These are phyloP conservation scores for Phytophthora pistaciae DNA, from an alignment of 352 stramenopile species.

Conservation along the genomic window DNA sequence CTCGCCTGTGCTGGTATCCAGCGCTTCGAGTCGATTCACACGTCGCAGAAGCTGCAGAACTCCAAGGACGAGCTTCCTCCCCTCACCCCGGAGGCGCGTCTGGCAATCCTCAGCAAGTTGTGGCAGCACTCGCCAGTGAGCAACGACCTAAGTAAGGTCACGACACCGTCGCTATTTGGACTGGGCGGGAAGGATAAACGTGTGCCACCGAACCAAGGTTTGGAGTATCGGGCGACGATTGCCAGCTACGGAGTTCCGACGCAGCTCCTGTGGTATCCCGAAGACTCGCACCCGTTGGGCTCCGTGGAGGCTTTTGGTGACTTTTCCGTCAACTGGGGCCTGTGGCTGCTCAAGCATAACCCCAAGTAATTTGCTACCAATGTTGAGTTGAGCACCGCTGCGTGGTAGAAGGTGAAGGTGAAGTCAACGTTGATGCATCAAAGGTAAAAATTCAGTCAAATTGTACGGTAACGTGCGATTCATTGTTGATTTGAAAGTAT, in stretches of 20 bases:
- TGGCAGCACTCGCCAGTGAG: constrained; percentile 91
- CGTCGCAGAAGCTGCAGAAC: constrained; percentile 60
- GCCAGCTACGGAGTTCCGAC: constrained; percentile 57
- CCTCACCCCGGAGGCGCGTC: constrained; percentile 54
- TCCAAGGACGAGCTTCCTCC: constrained; percentile 35
- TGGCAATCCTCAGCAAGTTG: constrained; percentile 79
- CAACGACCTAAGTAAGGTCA: constrained; percentile 87
- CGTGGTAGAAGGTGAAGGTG: no score
- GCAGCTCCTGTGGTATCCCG: constrained; percentile 75
- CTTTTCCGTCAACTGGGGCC: constrained; percentile 80
- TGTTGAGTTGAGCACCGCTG: neutral
- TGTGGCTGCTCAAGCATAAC: constrained; percentile 79
- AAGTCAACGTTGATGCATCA: no score
- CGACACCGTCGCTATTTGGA: constrained; percentile 92
- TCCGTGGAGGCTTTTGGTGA: constrained; percentile 75
- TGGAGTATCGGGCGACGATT: constrained; percentile 95
- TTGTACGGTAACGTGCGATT: neutral
- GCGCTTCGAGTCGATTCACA: constrained; percentile 89
- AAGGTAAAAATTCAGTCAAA: no score
- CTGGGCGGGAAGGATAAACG: constrained; percentile 93
- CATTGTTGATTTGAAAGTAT: neutral
- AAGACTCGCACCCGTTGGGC: constrained; percentile 77
- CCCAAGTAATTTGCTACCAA: constrained; percentile 16
- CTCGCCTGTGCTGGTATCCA: constrained; percentile 88
- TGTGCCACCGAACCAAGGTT: constrained; percentile 91